These are phyloP conservation scores for Ulota crispa DNA, from an alignment of 225 moss, liverwort and hornwort genomes.

Conservation along the genomic window DNA sequence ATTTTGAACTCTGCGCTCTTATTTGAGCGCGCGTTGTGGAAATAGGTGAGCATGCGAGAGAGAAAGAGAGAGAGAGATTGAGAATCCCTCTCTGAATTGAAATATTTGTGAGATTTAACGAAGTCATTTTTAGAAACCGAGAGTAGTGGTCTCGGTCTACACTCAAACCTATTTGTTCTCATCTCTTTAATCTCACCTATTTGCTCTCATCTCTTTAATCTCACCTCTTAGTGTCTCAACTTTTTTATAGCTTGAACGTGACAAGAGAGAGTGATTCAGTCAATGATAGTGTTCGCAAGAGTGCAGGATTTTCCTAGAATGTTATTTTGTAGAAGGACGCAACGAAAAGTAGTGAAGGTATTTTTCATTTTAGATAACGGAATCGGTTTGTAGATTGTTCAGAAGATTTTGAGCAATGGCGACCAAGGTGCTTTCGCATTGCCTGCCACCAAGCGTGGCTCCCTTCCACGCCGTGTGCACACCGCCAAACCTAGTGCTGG, in stretches of 20 bases:
- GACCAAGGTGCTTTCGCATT: constrained; percentile 17
- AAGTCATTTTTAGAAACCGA: background rate
- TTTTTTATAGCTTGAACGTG: background rate
- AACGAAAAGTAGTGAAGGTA: background rate
- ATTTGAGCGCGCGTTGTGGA: constrained; percentile 2
- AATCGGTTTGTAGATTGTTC: background rate
- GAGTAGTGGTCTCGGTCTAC: background rate
- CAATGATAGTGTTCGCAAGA: background rate
- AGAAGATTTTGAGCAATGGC: constrained; percentile 15
- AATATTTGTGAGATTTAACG: background rate
- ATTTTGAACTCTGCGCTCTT: background rate
- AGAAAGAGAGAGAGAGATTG: background rate
- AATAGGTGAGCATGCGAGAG: background rate
- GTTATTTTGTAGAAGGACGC: background rate
- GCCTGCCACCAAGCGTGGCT: constrained; percentile 33
- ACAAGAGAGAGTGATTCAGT: background rate
- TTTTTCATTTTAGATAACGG: background rate
- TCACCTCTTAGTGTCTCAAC: background rate
- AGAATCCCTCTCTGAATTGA: background rate
- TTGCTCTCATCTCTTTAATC: background rate
- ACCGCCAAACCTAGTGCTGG: constrained; percentile 40
- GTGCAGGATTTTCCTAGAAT: background rate
- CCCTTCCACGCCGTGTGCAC: constrained; percentile 36
- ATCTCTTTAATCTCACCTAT: background rate
- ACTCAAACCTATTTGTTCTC: background rate